A percentile compares a stretch with the other conserved stretches of the same genome.
Conservation (phyloP, 2,329 filamentous ascomycete genomes). For the Fusarium guadeloupense region DNA sequence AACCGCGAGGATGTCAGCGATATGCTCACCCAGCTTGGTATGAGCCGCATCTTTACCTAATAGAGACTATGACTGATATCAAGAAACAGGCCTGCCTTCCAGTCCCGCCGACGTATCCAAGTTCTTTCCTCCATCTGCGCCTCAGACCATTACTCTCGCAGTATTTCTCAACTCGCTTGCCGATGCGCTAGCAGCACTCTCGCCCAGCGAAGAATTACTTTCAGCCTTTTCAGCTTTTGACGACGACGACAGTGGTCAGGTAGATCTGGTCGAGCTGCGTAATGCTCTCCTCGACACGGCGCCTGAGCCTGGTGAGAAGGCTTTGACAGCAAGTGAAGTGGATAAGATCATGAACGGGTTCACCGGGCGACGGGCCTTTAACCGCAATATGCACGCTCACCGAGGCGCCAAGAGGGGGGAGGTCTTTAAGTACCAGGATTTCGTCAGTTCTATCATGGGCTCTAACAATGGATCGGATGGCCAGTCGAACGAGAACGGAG, state of each 20-base stretch:
- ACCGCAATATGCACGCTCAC: constrained; percentile 64
- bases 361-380: constrained; percentile 83
- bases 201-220: constrained; percentile 79
- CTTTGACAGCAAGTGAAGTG: constrained; percentile 77
- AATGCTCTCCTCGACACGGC: constrained; percentile 85
- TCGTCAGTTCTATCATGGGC: constrained; percentile 76
- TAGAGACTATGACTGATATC: constrained; percentile 6
- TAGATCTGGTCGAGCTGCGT: constrained; percentile 83
- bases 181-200: constrained; percentile 76
- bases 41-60: background rate
- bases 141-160: constrained; percentile 82
- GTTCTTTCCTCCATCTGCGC: constrained; percentile 81
- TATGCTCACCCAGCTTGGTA: constrained; percentile 87
- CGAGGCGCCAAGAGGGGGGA: constrained; percentile 75
- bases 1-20: constrained; percentile 85
- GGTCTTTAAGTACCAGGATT: constrained; percentile 93
- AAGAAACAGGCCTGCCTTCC: constrained; percentile 74
- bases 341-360: constrained; percentile 90
- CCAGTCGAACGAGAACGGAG: constrained; percentile 44
- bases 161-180: constrained; percentile 87
- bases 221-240: constrained; percentile 96
- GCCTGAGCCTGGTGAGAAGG: constrained; percentile 74
- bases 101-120: constrained; percentile 74
- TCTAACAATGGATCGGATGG: constrained; percentile 54
- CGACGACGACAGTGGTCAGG: constrained; percentile 92